A percentile compares a stretch with the other conserved stretches of the same genome.
Conservation (phyloP, 2,329 filamentous ascomycete genomes). For the Xylariaceae sp. region DNA sequence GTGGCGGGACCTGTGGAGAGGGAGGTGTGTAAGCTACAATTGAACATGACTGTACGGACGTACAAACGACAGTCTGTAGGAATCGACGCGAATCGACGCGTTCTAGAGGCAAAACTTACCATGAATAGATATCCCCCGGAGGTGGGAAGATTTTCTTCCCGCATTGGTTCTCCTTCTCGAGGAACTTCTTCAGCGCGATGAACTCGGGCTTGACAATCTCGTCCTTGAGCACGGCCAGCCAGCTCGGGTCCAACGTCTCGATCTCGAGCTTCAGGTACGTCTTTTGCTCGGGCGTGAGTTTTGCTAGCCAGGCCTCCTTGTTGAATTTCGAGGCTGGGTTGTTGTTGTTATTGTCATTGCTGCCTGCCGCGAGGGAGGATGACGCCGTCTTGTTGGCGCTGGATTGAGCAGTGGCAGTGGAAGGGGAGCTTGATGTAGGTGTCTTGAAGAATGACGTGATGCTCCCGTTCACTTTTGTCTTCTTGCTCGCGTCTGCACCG, state of each 20-base stretch:
- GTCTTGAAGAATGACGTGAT: slow-evolving; percentile 87
- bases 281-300: slow-evolving; percentile 74
- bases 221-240: slow-evolving; percentile 83
- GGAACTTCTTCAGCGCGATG: slow-evolving; percentile 78
- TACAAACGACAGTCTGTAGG: too few species aligned
- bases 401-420: slow-evolving; percentile 11
- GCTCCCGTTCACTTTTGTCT: slow-evolving; percentile 65
- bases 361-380: not conserved
- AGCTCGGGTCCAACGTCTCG: slow-evolving; percentile 83
- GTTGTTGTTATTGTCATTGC: not conserved
- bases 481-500: slow-evolving; percentile 59
- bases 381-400: slow-evolving; percentile 27
- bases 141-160: slow-evolving; percentile 84
- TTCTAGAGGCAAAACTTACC: slow-evolving; percentile 48
- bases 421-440: slow-evolving; percentile 46
- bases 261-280: slow-evolving; percentile 83
- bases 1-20: slow-evolving; percentile 69
- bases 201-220: slow-evolving; percentile 77
- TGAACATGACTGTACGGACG: too few species aligned
- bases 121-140: slow-evolving; percentile 84
- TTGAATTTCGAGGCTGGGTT: slow-evolving; percentile 57
- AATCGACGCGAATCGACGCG: too few species aligned
- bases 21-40: too few species aligned
- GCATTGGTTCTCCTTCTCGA: slow-evolving; percentile 67
- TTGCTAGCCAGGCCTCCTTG: slow-evolving; percentile 83